Base-by-base conservation (phyloP, 1,139 yeast genomes). In the Candida albicans region DNA sequence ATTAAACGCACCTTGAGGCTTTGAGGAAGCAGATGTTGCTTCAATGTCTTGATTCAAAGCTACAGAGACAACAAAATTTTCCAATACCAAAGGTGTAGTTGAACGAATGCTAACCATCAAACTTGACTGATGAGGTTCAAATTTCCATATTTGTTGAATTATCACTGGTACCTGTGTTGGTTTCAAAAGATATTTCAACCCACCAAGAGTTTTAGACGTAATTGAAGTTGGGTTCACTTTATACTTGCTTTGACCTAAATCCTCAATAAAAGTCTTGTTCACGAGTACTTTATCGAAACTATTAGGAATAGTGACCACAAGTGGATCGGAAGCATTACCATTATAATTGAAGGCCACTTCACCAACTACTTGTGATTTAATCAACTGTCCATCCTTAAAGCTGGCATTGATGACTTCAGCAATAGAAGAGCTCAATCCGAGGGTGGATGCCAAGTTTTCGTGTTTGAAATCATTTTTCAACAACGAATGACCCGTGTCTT, bases 1-100 rank as follows among this genome's bases (percentile, higher is more conserved):
- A 64, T 84, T 88, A 70, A 89, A 89, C 1, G 95, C 79, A 41
- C 96, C 98, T 45, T 87, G 83, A 3, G 98, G 98, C 58, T 87
- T 87, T 10, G 96, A 86, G 48, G 90, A 82, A 1, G 96, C 97
- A 24, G 89, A 77, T 1, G 75, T 67, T 3, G 85, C 74, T 24
- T 81, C 77, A 32, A 73, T 68, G 12, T 57, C 54, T 14, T 50
- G 42, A 37, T 59, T 63, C 47, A 73, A 62, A 4, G 90, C 82
- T 5, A 87, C 95, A 10, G 87, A 80, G 8, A 91, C 81, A 28
- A 81, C 75, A 41, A 90, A 70, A 54, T 85, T 86, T 22, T 79
- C 74, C 46, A 88, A 67, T 1, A 68, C 63, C 18, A 84, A 54
- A 34, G 58, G 58, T 10, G 67, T 59, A 1, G 73, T 62, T 47